Evolutionary conservation across 2,329 filamentous ascomycete genomes (phyloP).

Genomic region (Dryadomyces sulphureus): DNA sequence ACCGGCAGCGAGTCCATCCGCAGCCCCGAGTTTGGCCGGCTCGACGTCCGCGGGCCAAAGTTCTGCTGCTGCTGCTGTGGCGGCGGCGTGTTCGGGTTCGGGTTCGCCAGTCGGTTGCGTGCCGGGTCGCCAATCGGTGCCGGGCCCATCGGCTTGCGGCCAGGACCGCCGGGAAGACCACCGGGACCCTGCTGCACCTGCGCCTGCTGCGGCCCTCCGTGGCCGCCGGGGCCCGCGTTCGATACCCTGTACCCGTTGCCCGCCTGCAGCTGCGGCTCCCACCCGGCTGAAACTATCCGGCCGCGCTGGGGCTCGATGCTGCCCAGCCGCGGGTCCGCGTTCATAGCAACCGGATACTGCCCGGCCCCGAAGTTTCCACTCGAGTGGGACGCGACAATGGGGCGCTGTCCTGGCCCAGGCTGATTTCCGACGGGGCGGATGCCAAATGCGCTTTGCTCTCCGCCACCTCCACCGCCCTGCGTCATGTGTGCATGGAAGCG

Average conservation of each 20-base stretch:
- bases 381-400: slow-evolving; percentile 27
- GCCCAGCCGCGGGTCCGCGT: slow-evolving; percentile 9
- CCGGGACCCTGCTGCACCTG: slow-evolving; percentile 2
- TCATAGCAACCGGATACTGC: slow-evolving; percentile 19
- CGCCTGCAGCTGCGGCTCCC: slow-evolving; percentile 25
- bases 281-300: slow-evolving; percentile 28
- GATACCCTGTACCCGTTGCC: slow-evolving; percentile 22
- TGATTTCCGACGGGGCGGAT: slow-evolving; percentile 29
- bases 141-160: slow-evolving; percentile 7
- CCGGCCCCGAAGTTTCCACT: slow-evolving; percentile 24
- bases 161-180: not conserved
- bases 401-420: slow-evolving; percentile 13
- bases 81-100: slow-evolving; percentile 4
- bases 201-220: slow-evolving; percentile 1
- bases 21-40: slow-evolving; percentile 17
- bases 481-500: not conserved
- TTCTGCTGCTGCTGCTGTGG: not conserved
- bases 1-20: slow-evolving; percentile 15
- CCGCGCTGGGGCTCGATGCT: slow-evolving; percentile 24
- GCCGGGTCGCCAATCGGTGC: not conserved
- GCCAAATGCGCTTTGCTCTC: slow-evolving; percentile 41
- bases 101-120: not conserved
- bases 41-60: slow-evolving; percentile 24
- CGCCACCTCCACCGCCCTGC: not conserved
- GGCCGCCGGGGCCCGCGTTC: slow-evolving; percentile 16